Evolutionary conservation across 2,329 filamentous ascomycete genomes (phyloP), one percentile per base, ranked within the genome.

Genomic region (Curvularia verruculosa): DNA sequence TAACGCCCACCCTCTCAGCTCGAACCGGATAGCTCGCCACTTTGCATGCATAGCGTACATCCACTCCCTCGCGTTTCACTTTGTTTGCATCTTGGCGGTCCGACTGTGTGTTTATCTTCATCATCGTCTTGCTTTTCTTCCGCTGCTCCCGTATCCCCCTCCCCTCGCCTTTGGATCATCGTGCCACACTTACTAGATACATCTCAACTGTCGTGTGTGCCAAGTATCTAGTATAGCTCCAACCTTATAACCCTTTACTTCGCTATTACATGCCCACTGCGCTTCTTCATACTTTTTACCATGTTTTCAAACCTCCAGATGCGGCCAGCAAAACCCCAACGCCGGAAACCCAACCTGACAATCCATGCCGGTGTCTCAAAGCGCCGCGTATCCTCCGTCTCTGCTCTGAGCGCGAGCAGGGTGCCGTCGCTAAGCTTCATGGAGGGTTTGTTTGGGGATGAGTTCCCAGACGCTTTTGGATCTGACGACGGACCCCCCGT

Each of bases 371-470:
- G 67, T 12, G 56, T 70, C 5, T 34, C 54, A 23, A 70, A 70
- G 56, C 65, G 66, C 21, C 59, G 66, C 23, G 57, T 66, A 4
- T 69, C 61, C 18, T 47, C 47, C 9, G 63, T 64, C 1, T 54
- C 59, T 8, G 57, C 59, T 15, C 44, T 55, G n/a, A 61, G 43
- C 48, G 53, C 52, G 12, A 65, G 58, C 50, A 67, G 64, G 41
- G 63, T 66, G 28, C 67, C 67, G 8, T 68, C 67, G 5, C 34
- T 70, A 49, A 67, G 63, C 44, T 64, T 69, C 19, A 63, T 70
- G 53, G 66, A 69, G 52, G 57, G 55, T 1, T 45, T 70, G 37
- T 70, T 70, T 48, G 67, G 66, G 13, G 65, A 67, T 1, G 67
- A 70, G 8, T 70, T 69, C 21, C 67, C 67, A 2, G 67, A 64